Evolutionary conservation across 2,329 filamentous ascomycete genomes (phyloP).

Genomic region (Lecanoromycetidae sp.): DNA sequence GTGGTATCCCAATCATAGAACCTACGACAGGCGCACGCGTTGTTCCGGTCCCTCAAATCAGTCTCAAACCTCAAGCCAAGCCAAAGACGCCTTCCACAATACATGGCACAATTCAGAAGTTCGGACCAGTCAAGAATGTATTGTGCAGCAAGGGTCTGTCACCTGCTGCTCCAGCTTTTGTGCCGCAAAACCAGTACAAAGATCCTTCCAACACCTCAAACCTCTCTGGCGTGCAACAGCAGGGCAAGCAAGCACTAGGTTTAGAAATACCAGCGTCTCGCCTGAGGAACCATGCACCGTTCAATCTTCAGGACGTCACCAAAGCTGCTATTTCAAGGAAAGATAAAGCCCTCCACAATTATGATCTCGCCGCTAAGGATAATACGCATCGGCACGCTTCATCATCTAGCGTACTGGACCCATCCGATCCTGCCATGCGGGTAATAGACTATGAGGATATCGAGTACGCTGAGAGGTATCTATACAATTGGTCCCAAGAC

Average conservation of each 20-base stretch:
- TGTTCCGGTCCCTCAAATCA: background rate
- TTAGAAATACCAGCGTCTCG: background rate
- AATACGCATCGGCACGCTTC: background rate
- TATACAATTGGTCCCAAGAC: slow-evolving; percentile 7
- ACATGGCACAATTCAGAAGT: background rate
- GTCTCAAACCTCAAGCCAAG: background rate
- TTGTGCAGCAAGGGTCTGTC: slow-evolving; percentile 2
- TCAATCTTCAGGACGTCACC: background rate
- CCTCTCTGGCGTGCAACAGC: background rate
- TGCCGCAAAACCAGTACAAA: slow-evolving; percentile 4
- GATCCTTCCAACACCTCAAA: background rate
- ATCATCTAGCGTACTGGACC: slow-evolving; percentile 2
- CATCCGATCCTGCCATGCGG: slow-evolving; percentile 12
- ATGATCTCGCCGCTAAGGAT: background rate
- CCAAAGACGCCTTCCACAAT: background rate
- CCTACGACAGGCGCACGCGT: background rate
- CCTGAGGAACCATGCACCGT: background rate
- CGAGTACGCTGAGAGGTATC: slow-evolving; percentile 12
- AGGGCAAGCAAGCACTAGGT: background rate
- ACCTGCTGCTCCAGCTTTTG: slow-evolving; percentile 11
- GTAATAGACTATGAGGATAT: slow-evolving; percentile 14
- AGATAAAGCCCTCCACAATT: background rate
- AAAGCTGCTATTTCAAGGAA: background rate
- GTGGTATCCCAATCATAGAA: slow-evolving; percentile 6
- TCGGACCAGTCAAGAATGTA: background rate